phyloP scores from a whole-genome alignment of 495 filamentous ascomycete genomes.

The Aspergillus sclerotiicarbonarius region DNA sequence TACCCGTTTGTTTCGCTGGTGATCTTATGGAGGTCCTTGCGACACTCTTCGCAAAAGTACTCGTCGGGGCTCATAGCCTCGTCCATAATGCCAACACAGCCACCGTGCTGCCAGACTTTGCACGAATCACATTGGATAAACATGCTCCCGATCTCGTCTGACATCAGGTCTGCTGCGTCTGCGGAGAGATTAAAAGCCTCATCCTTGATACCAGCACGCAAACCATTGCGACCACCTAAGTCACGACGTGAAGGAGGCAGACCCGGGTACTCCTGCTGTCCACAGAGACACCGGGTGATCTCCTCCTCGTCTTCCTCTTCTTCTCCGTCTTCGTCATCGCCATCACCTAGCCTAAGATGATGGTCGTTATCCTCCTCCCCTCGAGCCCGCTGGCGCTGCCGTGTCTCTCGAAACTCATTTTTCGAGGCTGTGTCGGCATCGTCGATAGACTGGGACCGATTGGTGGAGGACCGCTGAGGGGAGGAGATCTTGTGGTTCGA shows the following conservation, averaged over 20 bases:
- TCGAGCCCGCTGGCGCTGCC: constrained; percentile 68
- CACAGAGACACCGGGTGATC: constrained; percentile 91
- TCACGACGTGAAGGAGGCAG: constrained; percentile 67
- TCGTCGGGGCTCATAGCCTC: constrained; percentile 89
- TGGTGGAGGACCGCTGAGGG: constrained; percentile 69
- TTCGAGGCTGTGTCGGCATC: constrained; percentile 55
- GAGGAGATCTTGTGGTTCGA: constrained; percentile 69
- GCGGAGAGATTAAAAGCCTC: constrained; percentile 43
- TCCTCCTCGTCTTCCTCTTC: constrained; percentile 75
- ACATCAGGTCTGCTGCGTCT: constrained; percentile 48
- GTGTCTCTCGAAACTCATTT: constrained; percentile 66
- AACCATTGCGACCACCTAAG: constrained; percentile 49
- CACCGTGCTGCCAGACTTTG: constrained; percentile 98
- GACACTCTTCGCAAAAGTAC: constrained; percentile 96
- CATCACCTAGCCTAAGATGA: constrained; percentile 35
- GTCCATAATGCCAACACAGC: constrained; percentile 95
- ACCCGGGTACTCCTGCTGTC: constrained; percentile 91
- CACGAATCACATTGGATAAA: constrained; percentile 98
- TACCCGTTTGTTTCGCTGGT: constrained; percentile 81
- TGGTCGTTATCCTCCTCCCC: constrained; percentile 58
- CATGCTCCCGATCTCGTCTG: constrained; percentile 86
- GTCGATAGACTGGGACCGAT: constrained; percentile 79
- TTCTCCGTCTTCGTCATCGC: constrained; percentile 60
- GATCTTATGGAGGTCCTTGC: constrained; percentile 84
- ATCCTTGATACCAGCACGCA: constrained; percentile 50